Percentiles rank a stretch among this genome's conserved stretches.
These are phyloP conservation scores for Botrytis sinoallii DNA, from an alignment of 2,329 filamentous ascomycete genomes.

Conservation along the genomic window DNA sequence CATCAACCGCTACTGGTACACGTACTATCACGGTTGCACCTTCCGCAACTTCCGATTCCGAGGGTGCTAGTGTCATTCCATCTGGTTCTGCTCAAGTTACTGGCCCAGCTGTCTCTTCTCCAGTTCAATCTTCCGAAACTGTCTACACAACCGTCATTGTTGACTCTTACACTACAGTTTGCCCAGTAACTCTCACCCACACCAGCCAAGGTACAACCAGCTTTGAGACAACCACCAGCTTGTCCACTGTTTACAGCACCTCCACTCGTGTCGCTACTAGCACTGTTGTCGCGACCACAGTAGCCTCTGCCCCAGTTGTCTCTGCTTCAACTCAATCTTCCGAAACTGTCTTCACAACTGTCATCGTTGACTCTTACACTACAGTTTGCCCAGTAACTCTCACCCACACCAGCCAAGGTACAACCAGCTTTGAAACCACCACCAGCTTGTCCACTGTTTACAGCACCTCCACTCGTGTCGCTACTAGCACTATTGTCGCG, in stretches of 20 bases:
- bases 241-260: neutral
- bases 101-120: neutral
- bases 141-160: neutral
- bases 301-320: neutral
- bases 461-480: neutral
- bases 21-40: neutral
- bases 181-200: slow-evolving; percentile 3
- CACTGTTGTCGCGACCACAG: neutral
- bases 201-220: too few species aligned
- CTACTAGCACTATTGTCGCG: neutral
- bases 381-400: slow-evolving; percentile 5
- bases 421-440: slow-evolving; percentile 2
- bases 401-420: neutral
- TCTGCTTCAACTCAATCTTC: neutral
- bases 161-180: neutral
- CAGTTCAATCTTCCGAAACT: neutral
- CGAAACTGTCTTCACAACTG: neutral
- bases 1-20: neutral
- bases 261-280: neutral
- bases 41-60: neutral
- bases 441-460: neutral
- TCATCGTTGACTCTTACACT: neutral
- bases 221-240: neutral
- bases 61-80: neutral
- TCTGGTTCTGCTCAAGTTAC: neutral